phyloP scores from a whole-genome alignment of 352 stramenopile species.

The Pythium apleroticum region DNA sequence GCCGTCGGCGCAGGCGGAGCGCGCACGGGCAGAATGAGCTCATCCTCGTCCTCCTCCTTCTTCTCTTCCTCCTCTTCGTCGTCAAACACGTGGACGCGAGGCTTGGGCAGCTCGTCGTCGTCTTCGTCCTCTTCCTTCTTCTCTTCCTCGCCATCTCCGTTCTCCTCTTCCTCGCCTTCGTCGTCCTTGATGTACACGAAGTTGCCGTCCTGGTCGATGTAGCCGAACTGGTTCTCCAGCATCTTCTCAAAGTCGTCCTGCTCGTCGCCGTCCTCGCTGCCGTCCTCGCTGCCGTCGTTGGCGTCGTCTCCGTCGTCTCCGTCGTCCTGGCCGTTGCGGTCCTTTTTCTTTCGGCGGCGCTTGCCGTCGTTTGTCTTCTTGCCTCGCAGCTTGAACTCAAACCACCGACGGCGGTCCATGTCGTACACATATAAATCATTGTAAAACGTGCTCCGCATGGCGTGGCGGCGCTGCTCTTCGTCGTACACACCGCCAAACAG shows the following conservation, averaged over 20 bases:
- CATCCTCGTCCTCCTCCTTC: conserved; percentile 28
- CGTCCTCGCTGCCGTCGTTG: conserved; percentile 45
- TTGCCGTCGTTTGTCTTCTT: conserved; percentile 75
- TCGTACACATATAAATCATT: conserved; percentile 98
- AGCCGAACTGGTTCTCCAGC: conserved; percentile 93
- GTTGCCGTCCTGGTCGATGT: conserved; percentile 94
- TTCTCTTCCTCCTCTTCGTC: conserved; percentile 31
- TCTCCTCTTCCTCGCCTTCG: conserved; percentile 78
- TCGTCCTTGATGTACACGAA: conserved; percentile 95
- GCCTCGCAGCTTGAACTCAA: conserved; percentile 86
- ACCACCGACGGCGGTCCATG: conserved; percentile 96
- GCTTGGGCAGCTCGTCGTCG: conserved; percentile 2
- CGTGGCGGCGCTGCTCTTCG: conserved; percentile 82
- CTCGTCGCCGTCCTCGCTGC: conserved; percentile 48
- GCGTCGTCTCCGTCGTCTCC: conserved; percentile 35
- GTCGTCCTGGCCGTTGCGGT: conserved; percentile 30
- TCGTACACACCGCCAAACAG: conserved; percentile 97
- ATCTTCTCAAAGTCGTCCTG: conserved; percentile 83
- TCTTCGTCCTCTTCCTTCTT: conserved; percentile 13
- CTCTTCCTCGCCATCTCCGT: conserved; percentile 35
- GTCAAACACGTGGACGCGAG: conserved; percentile 1
- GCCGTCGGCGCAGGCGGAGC: conserved; percentile 2
- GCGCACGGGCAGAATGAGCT: conserved; percentile 7
- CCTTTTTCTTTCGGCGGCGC: conserved; percentile 65
- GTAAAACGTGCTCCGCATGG: conserved; percentile 93